Base-by-base conservation (phyloP, 225 moss, liverwort and hornwort genomes). In the Pseudisothecium myosuroides region DNA sequence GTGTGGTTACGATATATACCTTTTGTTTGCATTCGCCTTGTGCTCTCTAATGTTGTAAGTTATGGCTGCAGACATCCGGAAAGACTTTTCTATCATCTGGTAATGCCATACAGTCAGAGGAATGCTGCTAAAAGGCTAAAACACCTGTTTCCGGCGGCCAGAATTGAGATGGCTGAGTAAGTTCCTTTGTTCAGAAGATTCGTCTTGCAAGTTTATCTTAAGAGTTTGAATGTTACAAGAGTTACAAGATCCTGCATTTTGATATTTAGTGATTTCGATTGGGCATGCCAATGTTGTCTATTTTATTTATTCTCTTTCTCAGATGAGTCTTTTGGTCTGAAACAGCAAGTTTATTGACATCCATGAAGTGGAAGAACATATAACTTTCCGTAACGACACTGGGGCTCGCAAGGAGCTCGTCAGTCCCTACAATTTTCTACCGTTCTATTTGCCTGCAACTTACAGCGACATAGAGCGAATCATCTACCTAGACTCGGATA, bases 401-500 rank as follows among this genome's bases (percentile, higher is more conserved):
- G 94, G 94, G 83, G 94, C 97, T 83, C 93, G 97, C 67, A 88
- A 94, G 92, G 97, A 97, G 94, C 97, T 97, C 37, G 93, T 91
- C 43, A 94, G 94, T 72, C 97, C 98, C 26, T 98, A 97, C 92
- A 98, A 97, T 88, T 98, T 98, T 90, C 89, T 97, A 58, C 95
- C 96, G 12, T 98, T 94, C 61, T 97, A 97, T 88, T 90, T 97
- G 41, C 95, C 98, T 71, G 89, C 86, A 84, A 85, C 95, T 27
- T 94, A 95, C 80, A 93, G 95, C 64, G 94, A 95, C 54, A 93
- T 98, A 76, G 92, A 92, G 60, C 92, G 94, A 85, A 88, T 98
- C 90, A 95, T 98, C 78, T 98, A 98, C 90, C 93, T 98, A 37
- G 98, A 98, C 89, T 94, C 98, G 11, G 98, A 96, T 81, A 95